Conservation (phyloP, 2,329 filamentous ascomycete species). For the Colletotrichum sp. region DNA sequence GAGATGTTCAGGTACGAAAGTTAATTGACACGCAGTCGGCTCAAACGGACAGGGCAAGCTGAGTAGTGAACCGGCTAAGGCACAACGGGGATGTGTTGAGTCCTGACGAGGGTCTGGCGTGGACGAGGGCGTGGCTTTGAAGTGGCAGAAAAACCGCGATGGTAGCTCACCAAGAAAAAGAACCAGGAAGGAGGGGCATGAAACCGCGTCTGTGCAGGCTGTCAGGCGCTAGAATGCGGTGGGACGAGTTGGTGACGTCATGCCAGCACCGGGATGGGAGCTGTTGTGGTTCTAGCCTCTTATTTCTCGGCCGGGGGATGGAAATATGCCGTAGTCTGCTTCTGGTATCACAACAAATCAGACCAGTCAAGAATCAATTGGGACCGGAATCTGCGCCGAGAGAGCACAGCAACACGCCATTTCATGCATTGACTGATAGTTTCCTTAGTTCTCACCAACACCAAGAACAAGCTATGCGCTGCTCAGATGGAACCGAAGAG, state of each 20-base stretch:
- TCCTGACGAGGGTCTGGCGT: no score
- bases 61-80: no score
- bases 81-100: no score
- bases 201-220: conserved; percentile 7
- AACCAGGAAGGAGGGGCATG: conserved; percentile 1
- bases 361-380: neutral
- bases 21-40: no score
- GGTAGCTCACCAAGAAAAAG: no score
- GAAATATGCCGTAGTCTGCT: neutral
- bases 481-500: neutral
- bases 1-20: no score
- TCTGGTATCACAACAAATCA: neutral
- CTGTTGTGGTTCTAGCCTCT: conserved; percentile 4
- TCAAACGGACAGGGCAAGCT: no score
- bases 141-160: no score
- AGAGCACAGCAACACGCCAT: neutral
- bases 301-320: neutral
- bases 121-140: no score
- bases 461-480: neutral
- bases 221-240: neutral
- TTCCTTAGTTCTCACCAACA: neutral
- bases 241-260: conserved; percentile 5
- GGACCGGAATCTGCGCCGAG: neutral
- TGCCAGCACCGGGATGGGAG: neutral
- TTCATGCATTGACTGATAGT: neutral